Conservation (phyloP, 2,329 filamentous ascomycete species). For the Penicillium sp. region DNA sequence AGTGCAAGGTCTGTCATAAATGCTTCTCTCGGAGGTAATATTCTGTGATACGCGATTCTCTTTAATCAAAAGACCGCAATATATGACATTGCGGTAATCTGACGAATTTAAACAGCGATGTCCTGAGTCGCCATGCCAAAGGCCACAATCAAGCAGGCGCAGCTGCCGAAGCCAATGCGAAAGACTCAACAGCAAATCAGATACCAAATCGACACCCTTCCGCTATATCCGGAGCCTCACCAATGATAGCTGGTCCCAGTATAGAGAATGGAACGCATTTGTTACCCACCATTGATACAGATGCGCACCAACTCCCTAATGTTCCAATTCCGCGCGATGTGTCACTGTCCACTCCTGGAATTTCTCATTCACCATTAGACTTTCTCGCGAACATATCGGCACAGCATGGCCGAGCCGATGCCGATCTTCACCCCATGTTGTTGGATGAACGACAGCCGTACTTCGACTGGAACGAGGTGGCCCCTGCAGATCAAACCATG, state of each 20-base stretch:
- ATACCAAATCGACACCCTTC: conserved; percentile 29
- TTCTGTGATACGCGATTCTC: background rate
- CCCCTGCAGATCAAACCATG: conserved; percentile 20
- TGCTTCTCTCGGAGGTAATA: conserved; percentile 55
- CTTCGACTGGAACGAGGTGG: conserved; percentile 32
- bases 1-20: conserved; percentile 55
- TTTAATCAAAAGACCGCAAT: background rate
- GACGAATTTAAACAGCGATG: conserved; percentile 41
- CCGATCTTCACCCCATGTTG: conserved; percentile 29
- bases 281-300: conserved; percentile 13
- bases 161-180: conserved; percentile 28
- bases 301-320: conserved; percentile 16
- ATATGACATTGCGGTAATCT: background rate
- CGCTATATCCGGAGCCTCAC: conserved; percentile 10
- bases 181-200: conserved; percentile 25
- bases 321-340: conserved; percentile 24
- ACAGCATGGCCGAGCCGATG: conserved; percentile 33
- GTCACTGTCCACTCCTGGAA: conserved; percentile 30
- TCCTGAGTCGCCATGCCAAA: conserved; percentile 54
- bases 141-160: conserved; percentile 41
- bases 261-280: conserved; percentile 15
- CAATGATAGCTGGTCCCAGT: conserved; percentile 5
- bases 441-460: conserved; percentile 32
- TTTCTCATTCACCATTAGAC: conserved; percentile 40
- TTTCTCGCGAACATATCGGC: conserved; percentile 40